Conservation (phyloP, 169 alveolate species). For the Plasmodium sp. region DNA sequence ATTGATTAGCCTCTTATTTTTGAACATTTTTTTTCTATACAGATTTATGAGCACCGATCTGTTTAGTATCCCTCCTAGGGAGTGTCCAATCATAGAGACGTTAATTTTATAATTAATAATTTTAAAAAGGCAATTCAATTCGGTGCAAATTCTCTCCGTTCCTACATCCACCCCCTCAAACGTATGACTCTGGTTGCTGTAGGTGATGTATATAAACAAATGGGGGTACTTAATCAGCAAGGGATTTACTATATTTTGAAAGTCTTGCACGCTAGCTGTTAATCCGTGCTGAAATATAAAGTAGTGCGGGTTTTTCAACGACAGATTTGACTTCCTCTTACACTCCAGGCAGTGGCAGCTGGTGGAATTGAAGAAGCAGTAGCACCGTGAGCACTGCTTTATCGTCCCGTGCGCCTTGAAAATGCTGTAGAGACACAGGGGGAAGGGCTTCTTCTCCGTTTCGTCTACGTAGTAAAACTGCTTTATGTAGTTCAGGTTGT, state of each 20-base stretch:
- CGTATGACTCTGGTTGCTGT: conserved; percentile 79
- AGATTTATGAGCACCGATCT: conserved; percentile 67
- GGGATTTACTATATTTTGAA: conserved; percentile 75
- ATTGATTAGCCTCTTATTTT: conserved; percentile 78
- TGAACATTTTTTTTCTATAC: conserved; percentile 65
- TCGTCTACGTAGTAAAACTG: conserved; percentile 43
- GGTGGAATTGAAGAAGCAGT: conserved; percentile 77
- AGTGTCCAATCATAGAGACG: conserved; percentile 83
- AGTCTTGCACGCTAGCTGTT: conserved; percentile 78
- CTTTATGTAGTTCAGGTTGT: conserved; percentile 54
- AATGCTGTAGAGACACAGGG: conserved; percentile 54
- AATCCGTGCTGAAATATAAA: conserved; percentile 83
- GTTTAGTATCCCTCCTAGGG: conserved; percentile 83
- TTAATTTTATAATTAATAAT: conserved; percentile 75
- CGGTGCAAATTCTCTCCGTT: conserved; percentile 77
- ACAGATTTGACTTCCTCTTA: conserved; percentile 58
- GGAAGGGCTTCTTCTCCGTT: conserved; percentile 58
- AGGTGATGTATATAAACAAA: conserved; percentile 80
- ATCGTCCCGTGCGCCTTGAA: conserved; percentile 73
- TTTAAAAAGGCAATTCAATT: conserved; percentile 74
- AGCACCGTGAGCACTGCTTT: conserved; percentile 76
- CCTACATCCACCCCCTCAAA: conserved; percentile 82
- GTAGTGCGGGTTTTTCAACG: conserved; percentile 77
- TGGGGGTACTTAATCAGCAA: conserved; percentile 77
- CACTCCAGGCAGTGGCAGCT: conserved; percentile 81